These are phyloP conservation scores for Cnidoscolus chayamansa DNA, from an alignment of 441 rosid genomes.

Conservation along the genomic window DNA sequence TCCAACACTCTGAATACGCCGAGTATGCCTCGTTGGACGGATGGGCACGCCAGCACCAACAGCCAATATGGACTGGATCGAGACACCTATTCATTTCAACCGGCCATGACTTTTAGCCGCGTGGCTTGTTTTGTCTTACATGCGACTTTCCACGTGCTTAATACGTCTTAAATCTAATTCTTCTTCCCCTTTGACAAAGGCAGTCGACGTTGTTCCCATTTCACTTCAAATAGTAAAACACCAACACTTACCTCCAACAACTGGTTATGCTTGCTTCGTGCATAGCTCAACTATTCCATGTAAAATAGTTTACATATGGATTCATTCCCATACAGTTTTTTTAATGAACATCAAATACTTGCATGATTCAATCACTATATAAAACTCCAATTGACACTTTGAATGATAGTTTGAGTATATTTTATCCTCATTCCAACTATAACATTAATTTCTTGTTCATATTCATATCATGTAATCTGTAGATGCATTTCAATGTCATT, in stretches of 20 bases:
- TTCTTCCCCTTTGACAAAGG: too few relatives aligned
- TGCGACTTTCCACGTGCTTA: conserved; percentile 23
- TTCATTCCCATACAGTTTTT: too few relatives aligned
- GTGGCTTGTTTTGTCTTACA: conserved; percentile 22
- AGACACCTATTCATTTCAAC: too few relatives aligned
- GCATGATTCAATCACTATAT: too few relatives aligned
- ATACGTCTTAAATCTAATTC: conserved; percentile 1
- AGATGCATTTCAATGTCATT: not conserved
- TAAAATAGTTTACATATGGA: too few relatives aligned
- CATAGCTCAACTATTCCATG: conserved; percentile 7
- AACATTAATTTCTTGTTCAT: not conserved
- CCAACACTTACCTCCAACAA: too few relatives aligned
- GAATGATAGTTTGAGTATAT: too few relatives aligned
- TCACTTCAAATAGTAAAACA: not conserved
- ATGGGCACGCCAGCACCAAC: not conserved
- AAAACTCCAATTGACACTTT: not conserved
- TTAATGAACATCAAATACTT: too few relatives aligned
- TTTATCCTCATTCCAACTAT: conserved; percentile 14
- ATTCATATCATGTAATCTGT: not conserved
- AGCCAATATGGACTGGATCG: conserved; percentile 31
- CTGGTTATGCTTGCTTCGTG: not conserved
- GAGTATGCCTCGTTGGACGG: conserved; percentile 12
- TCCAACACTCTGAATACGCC: too few relatives aligned
- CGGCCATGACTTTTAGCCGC: conserved; percentile 1
- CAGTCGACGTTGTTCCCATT: too few relatives aligned